Evolutionary conservation across 306 rosid species (phyloP), one percentile per base, ranked within the genome.

Genomic region (Hylodesmum podocarpum): DNA sequence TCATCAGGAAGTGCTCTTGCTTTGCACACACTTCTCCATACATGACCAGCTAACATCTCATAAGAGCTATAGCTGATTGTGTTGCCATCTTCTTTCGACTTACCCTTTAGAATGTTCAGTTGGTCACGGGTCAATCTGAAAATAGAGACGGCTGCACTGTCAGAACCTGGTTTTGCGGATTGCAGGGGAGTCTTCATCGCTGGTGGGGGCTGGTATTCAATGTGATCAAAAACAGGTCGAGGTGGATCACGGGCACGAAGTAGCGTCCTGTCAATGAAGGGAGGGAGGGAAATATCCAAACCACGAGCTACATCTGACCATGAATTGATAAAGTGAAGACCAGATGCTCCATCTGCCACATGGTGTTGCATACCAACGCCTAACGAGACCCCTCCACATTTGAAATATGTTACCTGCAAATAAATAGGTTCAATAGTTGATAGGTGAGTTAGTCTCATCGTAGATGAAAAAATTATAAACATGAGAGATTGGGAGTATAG

Each of bases 251-350:
- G 81, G 0, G 96, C 86, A 6, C 86, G 81, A 53, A 94, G 91
- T 1, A 92, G 76, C 19, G 93, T 92, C 66, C 98, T 75, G 61
- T 89, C 89, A 33, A 94, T 80, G 83, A 89, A 89, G 1, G 97
- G 98, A 14, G 89, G 88, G 18, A 85, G 29, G 11, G 86, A 85
- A 22, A 90, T 73, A 29, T 90, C 92, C 36, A 89, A 84, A 29
- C 96, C 96, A 13, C 97, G 93, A 25, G 96, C 91, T 63, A 94
- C 80, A 75, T 94, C 98, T 28, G 97, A 87, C 98, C 98, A 94
- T 18, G 98, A 19, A 61, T 91, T 94, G 37, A 92, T 83, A 15
- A 90, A 94, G 73, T 92, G 98, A 40, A 94, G 91, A 18, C 93
- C 98, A 36, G 98, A 85, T 64, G 79, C 82, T 24, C 98, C 98